Evolutionary conservation across 495 filamentous ascomycete species (phyloP), one percentile per base, ranked within the genome.

Genomic region (Penicillium atrosanguineum): DNA sequence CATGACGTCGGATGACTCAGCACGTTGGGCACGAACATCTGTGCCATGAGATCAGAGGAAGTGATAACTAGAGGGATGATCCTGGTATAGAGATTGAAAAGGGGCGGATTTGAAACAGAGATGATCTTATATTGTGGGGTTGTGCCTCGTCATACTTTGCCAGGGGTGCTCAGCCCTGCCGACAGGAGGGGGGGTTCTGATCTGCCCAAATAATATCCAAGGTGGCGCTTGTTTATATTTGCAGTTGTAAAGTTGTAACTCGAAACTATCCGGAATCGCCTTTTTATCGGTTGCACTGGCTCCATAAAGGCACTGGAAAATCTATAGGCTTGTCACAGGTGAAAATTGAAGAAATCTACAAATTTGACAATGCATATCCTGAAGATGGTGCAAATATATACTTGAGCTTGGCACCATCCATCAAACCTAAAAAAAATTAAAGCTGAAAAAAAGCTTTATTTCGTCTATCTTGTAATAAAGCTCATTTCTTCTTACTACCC

Each of bases 401-500:
- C 1, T 15, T 14, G 9, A 14, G 31, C 31, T 34, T 34, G 31
- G 12, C 31, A 34, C 31, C 11, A 14, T 8, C 14, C 12, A 34
- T 34, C 11, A 12, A 34, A 34, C 8, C 11, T 15, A 11, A 34
- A 34, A 34, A 34, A 34, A 4, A 44, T 26, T 6, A n/a, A 44
- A 15, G 15, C 20, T 9, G 7, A 7, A 46, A 39, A 14, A 20
- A 16, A 40, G 19, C 6, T 26, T 6, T 60, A 50, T 51, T 31
- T 50, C 50, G 48, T 57, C 45, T 57, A 44, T 39, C 37, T 50
- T 44, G 36, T 56, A 21, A 37, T 42, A 12, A 46, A 47, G 31
- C 19, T 52, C 57, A 72, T 60, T 69, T 70, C 55, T 70, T 72
- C 64, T 79, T 77, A 19, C 77, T 70, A 50, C 72, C 75, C 59